These are phyloP conservation scores for Eucalyptus melliodora DNA, from an alignment of 345 rosid species.

Conservation along the genomic window DNA sequence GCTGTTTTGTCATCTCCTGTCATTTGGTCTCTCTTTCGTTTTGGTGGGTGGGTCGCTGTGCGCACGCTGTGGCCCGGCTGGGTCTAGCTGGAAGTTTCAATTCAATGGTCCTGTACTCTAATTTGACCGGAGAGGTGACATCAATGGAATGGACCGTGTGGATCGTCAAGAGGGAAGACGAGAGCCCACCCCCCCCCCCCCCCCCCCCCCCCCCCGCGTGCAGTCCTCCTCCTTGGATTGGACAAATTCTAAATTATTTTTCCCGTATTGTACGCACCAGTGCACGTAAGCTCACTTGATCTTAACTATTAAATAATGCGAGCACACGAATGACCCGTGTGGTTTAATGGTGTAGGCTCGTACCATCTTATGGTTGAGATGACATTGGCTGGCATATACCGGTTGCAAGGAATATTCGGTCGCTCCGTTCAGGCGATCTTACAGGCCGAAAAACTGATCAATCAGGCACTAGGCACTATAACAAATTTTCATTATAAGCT, in stretches of 20 bases:
- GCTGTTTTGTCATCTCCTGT: neutral
- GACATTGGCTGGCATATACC: neutral
- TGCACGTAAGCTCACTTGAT: neutral
- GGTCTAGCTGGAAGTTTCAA: neutral
- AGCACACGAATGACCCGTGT: neutral
- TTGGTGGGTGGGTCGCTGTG: neutral
- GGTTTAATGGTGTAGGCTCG: neutral
- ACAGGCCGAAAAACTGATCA: neutral
- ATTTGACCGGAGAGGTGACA: neutral
- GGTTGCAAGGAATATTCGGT: too few species aligned
- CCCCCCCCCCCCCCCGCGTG: neutral
- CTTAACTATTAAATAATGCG: neutral
- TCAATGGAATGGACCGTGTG: neutral
- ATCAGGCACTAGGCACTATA: neutral
- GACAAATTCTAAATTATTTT: neutral
- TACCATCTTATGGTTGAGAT: neutral
- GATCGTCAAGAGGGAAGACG: neutral
- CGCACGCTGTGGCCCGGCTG: neutral
- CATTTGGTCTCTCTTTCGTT: neutral
- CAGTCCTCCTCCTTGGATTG: neutral
- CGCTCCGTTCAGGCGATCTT: neutral
- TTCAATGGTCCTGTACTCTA: neutral
- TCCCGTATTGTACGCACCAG: neutral
- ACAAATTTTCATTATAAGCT: neutral
- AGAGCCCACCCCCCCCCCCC: too few species aligned